A percentile compares a stretch with the other conserved stretches of the same genome.
Evolutionary conservation across 768 basidiomycete species (phyloP).

Genomic region (Mycena alexandri): DNA sequence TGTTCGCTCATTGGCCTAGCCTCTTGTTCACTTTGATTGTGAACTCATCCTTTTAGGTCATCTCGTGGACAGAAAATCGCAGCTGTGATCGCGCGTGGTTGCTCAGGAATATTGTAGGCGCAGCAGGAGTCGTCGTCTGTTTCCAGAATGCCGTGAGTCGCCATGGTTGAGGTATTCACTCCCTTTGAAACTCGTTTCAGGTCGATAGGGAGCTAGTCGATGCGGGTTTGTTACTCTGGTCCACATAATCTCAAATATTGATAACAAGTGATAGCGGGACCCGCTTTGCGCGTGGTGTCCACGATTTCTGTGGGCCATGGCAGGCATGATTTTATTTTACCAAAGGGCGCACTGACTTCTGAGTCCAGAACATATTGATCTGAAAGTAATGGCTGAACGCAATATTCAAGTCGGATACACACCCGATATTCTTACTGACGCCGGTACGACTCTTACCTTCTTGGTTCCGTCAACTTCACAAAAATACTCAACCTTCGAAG

Average conservation of each 20-base stretch:
- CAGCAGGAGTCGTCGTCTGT: constrained; percentile 74
- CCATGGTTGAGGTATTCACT: not conserved
- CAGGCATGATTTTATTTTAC: constrained; percentile 44
- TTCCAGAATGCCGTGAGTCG: constrained; percentile 75
- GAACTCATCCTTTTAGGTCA: constrained; percentile 43
- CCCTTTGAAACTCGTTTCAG: constrained; percentile 51
- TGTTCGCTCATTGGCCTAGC: not conserved
- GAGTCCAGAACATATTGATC: constrained; percentile 82
- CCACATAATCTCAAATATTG: not conserved
- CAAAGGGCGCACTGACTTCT: not conserved
- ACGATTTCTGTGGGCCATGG: constrained; percentile 96
- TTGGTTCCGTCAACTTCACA: not conserved
- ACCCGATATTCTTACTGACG: constrained; percentile 93
- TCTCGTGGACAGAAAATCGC: constrained; percentile 64
- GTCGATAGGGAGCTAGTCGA: constrained; percentile 81
- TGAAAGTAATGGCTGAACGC: constrained; percentile 67
- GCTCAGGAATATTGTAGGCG: constrained; percentile 74
- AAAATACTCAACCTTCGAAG: constrained; percentile 50
- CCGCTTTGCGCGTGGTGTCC: constrained; percentile 81
- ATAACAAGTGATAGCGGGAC: constrained; percentile 62
- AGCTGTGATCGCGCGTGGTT: constrained; percentile 78
- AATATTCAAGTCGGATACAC: constrained; percentile 89
- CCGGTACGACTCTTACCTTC: constrained; percentile 62
- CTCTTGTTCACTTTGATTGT: not conserved
- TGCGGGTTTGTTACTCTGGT: constrained; percentile 51